A percentile compares a stretch with the other conserved stretches of the same genome.
phyloP scores from a whole-genome alignment of 139 green algal genomes.

The Coelastrella sp. region DNA sequence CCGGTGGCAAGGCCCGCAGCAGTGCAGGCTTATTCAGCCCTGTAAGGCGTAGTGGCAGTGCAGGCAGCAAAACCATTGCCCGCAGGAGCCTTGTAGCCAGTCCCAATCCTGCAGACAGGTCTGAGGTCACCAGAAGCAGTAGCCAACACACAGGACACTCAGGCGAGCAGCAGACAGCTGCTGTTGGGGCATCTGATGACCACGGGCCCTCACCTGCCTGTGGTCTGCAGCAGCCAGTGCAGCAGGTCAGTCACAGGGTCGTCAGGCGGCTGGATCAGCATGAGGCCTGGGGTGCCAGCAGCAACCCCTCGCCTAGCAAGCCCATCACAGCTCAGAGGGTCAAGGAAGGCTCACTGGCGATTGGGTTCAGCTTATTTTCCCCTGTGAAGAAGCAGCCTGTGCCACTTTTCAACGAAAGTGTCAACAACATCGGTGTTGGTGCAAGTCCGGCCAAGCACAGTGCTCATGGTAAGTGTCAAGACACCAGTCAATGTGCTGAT shows the following conservation, averaged over 20 bases:
- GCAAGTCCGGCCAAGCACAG: constrained; percentile 3
- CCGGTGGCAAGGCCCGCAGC: constrained; percentile 10
- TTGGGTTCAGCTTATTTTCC: constrained; percentile 16
- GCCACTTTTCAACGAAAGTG: constrained; percentile 15
- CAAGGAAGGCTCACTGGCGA: not conserved
- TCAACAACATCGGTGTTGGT: constrained; percentile 6
- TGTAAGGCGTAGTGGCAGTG: not conserved
- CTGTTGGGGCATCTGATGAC: not conserved
- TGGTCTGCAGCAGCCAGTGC: not conserved
- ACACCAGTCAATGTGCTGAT: no score
- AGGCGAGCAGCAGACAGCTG: not conserved
- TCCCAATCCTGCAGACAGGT: not conserved
- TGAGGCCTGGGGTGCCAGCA: constrained; percentile 35
- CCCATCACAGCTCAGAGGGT: not conserved
- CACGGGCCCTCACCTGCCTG: not conserved
- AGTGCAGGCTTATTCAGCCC: constrained; percentile 31
- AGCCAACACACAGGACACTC: not conserved
- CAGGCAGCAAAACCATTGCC: constrained; percentile 1
- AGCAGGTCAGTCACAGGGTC: constrained; percentile 25
- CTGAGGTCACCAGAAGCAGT: not conserved
- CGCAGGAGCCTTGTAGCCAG: constrained; percentile 7
- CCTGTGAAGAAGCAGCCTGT: constrained; percentile 40
- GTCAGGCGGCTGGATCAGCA: constrained; percentile 48
- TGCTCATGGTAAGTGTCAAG: not conserved
- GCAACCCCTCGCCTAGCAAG: not conserved